phyloP scores from a whole-genome alignment of 139 green algal genomes.

The Coccomyxa sp. region DNA sequence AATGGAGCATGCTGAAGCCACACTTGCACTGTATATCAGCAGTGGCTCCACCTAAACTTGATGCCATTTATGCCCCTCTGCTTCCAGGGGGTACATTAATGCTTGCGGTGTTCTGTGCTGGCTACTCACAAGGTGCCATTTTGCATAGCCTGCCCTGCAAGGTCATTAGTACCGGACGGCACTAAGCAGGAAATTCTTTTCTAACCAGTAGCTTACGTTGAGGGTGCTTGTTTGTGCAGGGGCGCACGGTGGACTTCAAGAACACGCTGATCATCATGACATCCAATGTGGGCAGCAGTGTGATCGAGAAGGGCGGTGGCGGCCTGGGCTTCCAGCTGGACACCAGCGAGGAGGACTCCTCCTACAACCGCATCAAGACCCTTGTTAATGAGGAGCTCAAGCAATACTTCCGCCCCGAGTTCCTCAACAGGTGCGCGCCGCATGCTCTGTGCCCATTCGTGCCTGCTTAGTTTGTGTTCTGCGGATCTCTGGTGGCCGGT shows the following conservation, averaged over 20 bases:
- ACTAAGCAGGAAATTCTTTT: too few relatives aligned
- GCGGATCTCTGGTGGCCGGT: background rate
- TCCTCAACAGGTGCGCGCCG: slow-evolving; percentile 83
- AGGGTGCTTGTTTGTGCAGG: slow-evolving; percentile 21
- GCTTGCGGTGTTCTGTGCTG: too few relatives aligned
- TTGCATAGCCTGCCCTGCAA: too few relatives aligned
- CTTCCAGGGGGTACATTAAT: too few relatives aligned
- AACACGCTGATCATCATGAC: slow-evolving; percentile 99
- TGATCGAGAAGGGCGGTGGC: slow-evolving; percentile 94
- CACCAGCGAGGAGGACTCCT: slow-evolving; percentile 52
- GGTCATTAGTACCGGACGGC: too few relatives aligned
- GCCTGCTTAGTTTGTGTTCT: background rate
- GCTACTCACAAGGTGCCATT: too few relatives aligned
- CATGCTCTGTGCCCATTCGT: too few relatives aligned
- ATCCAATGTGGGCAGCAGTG: slow-evolving; percentile 91
- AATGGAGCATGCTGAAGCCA: too few relatives aligned
- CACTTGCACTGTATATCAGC: too few relatives aligned
- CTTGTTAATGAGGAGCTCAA: slow-evolving; percentile 99
- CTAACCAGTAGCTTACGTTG: too few relatives aligned
- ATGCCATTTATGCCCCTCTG: too few relatives aligned
- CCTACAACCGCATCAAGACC: slow-evolving; percentile 93
- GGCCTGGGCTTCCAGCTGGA: slow-evolving; percentile 78
- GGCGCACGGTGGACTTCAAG: slow-evolving; percentile 98
- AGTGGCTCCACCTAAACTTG: too few relatives aligned
- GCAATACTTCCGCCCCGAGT: slow-evolving; percentile 97